phyloP scores from a whole-genome alignment of 805 yeast genomes.

The Ogataea kodamae region DNA sequence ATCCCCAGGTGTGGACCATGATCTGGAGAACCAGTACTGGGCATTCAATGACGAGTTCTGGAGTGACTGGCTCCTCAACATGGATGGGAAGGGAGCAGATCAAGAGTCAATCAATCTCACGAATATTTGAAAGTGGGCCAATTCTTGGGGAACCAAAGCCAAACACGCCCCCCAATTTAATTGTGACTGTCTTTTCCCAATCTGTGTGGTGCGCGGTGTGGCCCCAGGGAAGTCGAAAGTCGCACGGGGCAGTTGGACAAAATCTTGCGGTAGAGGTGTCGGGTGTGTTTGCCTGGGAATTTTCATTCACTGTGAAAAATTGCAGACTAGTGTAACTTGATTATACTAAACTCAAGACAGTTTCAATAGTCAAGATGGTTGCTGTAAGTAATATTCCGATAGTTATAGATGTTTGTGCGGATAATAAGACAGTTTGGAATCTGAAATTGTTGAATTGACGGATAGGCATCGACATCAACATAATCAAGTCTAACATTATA shows the following conservation, averaged over 20 bases:
- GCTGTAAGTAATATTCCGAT: slow-evolving; percentile 33
- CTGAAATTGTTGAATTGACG: no score
- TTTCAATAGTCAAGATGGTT: slow-evolving; percentile 26
- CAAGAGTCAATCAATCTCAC: slow-evolving; percentile 14
- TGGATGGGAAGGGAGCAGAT: slow-evolving; percentile 18
- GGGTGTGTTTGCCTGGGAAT: slow-evolving; percentile 3
- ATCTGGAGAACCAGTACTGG: slow-evolving; percentile 47
- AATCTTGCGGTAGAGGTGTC: slow-evolving; percentile 3
- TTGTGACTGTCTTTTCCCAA: slow-evolving; percentile 20
- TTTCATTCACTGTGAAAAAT: slow-evolving; percentile 6
- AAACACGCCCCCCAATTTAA: slow-evolving; percentile 2
- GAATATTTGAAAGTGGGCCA: slow-evolving; percentile 13
- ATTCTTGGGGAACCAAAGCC: no score
- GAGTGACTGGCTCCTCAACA: slow-evolving; percentile 48
- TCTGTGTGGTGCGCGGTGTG: slow-evolving; percentile 14
- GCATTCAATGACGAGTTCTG: slow-evolving; percentile 69
- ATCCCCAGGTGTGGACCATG: no score
- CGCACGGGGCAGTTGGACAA: background rate
- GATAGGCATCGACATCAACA: no score
- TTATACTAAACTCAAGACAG: slow-evolving; percentile 7
- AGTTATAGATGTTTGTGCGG: no score
- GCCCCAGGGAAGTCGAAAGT: background rate
- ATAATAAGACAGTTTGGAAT: no score
- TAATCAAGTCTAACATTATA: slow-evolving; percentile 19
- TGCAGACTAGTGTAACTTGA: slow-evolving; percentile 10